A percentile compares a stretch with the other conserved stretches of the same genome.
These are phyloP conservation scores for Lactarius vividus DNA, from an alignment of 768 basidiomycete species.

Conservation along the genomic window DNA sequence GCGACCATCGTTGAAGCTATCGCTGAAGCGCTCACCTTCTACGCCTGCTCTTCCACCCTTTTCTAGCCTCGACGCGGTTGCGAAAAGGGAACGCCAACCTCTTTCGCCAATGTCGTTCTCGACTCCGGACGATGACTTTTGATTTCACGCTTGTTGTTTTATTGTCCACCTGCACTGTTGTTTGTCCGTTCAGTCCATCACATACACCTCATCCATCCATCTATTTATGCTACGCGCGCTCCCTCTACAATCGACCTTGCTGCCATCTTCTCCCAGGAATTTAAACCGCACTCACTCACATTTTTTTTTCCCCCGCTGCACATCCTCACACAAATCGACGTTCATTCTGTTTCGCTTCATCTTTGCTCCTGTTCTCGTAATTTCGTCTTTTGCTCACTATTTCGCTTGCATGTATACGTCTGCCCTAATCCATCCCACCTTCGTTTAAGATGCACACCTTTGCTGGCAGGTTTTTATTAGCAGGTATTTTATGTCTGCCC, in stretches of 20 bases:
- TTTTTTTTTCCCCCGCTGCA: constrained; percentile 22
- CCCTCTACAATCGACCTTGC: constrained; percentile 17
- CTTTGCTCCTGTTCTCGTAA: constrained; percentile 14
- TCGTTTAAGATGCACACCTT: constrained; percentile 15
- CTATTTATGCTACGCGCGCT: constrained; percentile 25
- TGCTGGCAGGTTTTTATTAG: constrained; percentile 26
- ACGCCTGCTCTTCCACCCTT: constrained; percentile 68
- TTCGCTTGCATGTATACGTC: constrained; percentile 22
- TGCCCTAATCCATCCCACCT: constrained; percentile 23
- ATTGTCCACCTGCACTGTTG: constrained; percentile 27
- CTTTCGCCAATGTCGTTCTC: constrained; percentile 73
- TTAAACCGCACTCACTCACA: constrained; percentile 20
- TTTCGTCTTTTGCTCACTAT: constrained; percentile 12
- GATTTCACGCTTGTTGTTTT: constrained; percentile 26
- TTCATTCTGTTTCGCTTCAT: constrained; percentile 19
- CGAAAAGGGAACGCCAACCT: constrained; percentile 72
- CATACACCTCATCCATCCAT: constrained; percentile 26
- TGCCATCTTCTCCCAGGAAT: constrained; percentile 27
- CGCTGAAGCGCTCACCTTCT: constrained; percentile 34
- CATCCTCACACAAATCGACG: constrained; percentile 16
- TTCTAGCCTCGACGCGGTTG: constrained; percentile 78
- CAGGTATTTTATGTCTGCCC: constrained; percentile 24
- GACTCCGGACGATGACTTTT: constrained; percentile 42
- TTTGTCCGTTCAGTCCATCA: constrained; percentile 23
- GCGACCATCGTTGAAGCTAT: constrained; percentile 42